These are phyloP conservation scores for Russula griseocarnosa DNA, from an alignment of 768 basidiomycete species.

Conservation along the genomic window DNA sequence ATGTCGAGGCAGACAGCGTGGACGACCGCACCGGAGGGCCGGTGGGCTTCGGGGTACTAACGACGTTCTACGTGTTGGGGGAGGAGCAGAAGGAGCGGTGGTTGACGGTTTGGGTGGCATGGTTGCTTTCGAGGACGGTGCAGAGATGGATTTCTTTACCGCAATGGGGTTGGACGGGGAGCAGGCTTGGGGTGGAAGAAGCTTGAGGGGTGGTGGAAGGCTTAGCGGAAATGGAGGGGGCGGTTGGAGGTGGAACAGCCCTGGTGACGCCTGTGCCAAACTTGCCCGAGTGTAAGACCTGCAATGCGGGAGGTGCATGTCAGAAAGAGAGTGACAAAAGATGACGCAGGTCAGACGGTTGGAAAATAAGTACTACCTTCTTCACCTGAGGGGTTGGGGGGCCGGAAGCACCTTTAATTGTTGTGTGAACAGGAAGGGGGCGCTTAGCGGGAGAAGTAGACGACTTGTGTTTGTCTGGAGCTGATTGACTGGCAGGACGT, in stretches of 20 bases:
- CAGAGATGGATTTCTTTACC: conserved; percentile 34
- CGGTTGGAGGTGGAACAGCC: conserved; percentile 35
- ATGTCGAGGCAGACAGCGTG: conserved; percentile 26
- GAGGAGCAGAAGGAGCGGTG: conserved; percentile 9
- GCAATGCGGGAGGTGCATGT: conserved; percentile 19
- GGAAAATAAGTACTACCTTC: conserved; percentile 52
- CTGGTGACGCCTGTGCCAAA: conserved; percentile 39
- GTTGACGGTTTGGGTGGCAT: conserved; percentile 28
- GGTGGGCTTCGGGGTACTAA: conserved; percentile 35
- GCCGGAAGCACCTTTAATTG: conserved; percentile 44
- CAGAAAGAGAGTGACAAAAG: conserved; percentile 29
- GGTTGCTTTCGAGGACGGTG: conserved; percentile 24
- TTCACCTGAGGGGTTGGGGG: conserved; percentile 58
- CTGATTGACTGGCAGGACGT: conserved; percentile 25
- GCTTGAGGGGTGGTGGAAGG: conserved; percentile 25
- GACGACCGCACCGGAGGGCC: conserved; percentile 17
- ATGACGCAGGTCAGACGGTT: not conserved
- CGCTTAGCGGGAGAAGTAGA: conserved; percentile 29
- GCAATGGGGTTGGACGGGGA: conserved; percentile 3
- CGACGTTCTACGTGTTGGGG: conserved; percentile 34
- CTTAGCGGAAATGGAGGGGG: conserved; percentile 36
- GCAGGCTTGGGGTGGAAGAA: conserved; percentile 38
- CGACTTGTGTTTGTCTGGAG: conserved; percentile 30
- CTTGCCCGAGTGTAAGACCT: conserved; percentile 28
- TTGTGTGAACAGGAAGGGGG: conserved; percentile 40